Conservation (phyloP, 306 rosid species). For the Cicer judaicum region DNA sequence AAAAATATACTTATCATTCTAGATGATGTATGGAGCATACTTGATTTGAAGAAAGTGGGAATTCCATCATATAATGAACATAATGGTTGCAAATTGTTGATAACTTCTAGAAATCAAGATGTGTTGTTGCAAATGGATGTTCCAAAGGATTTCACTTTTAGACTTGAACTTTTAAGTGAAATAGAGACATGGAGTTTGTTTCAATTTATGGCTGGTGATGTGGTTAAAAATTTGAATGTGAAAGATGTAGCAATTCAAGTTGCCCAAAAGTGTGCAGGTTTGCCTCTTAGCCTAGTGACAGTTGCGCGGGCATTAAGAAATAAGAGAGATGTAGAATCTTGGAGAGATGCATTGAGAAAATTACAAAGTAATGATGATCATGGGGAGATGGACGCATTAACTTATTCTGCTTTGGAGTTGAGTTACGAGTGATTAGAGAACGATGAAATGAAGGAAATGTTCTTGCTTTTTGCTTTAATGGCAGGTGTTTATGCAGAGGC, state of each 20-base stretch:
- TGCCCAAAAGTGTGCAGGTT: conserved; percentile 18
- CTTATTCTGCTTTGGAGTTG: not conserved
- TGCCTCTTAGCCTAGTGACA: not conserved
- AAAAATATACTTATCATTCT: conserved; percentile 11
- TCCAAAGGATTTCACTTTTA: not conserved
- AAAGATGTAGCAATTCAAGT: conserved; percentile 3
- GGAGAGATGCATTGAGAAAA: not conserved
- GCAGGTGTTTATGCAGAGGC: not conserved
- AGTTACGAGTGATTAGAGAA: not conserved
- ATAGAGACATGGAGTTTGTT: conserved; percentile 13
- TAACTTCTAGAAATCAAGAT: not conserved
- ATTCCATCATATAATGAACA: not conserved
- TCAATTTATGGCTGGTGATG: not conserved
- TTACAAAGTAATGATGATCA: not conserved
- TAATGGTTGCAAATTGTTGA: not conserved
- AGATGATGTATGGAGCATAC: not conserved
- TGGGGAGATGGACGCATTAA: not conserved
- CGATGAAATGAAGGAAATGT: not conserved
- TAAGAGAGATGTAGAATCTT: not conserved
- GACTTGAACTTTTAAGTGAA: not conserved
- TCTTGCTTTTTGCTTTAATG: not conserved
- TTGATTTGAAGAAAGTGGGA: conserved; percentile 14
- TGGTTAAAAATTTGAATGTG: not conserved
- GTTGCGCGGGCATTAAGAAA: not conserved
- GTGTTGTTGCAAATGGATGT: not conserved